Evolutionary conservation across 23 red algal species (phyloP).

Genomic region (Chondrus crispus): DNA sequence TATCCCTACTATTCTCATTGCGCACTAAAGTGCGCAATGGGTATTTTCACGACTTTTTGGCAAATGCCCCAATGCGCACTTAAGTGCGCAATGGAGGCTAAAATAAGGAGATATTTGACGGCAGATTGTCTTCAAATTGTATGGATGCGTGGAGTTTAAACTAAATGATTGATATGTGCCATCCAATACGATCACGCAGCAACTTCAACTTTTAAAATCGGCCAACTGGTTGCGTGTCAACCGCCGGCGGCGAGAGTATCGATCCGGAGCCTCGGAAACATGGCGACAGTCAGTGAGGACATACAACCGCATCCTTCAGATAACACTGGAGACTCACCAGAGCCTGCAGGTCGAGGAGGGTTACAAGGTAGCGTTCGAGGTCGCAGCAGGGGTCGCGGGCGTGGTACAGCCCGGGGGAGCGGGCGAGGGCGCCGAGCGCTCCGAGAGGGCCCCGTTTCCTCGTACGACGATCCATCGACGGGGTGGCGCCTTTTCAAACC

Average conservation of each 20-base stretch:
- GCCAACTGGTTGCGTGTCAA: neutral
- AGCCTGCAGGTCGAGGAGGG: neutral
- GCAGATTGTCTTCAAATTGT: neutral
- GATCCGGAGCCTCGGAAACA: neutral
- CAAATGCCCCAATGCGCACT: neutral
- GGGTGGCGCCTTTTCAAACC: neutral
- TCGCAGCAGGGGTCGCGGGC: neutral
- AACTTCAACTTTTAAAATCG: neutral
- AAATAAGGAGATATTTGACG: neutral
- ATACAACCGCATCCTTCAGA: neutral
- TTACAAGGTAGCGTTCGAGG: neutral
- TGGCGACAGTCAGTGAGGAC: neutral
- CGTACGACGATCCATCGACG: neutral
- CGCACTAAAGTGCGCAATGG: neutral
- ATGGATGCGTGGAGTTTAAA: neutral
- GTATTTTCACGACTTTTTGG: neutral
- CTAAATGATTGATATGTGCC: neutral
- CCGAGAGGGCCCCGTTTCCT: neutral
- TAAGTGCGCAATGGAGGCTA: neutral
- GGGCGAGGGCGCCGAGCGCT: neutral
- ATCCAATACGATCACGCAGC: neutral
- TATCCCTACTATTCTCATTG: slow-evolving; percentile 4
- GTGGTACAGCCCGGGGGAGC: neutral
- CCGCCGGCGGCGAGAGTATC: neutral
- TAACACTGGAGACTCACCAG: neutral